These are phyloP conservation scores for Oropetium thomaeum DNA, from an alignment of 176 grass and related monocot species.

Conservation along the genomic window DNA sequence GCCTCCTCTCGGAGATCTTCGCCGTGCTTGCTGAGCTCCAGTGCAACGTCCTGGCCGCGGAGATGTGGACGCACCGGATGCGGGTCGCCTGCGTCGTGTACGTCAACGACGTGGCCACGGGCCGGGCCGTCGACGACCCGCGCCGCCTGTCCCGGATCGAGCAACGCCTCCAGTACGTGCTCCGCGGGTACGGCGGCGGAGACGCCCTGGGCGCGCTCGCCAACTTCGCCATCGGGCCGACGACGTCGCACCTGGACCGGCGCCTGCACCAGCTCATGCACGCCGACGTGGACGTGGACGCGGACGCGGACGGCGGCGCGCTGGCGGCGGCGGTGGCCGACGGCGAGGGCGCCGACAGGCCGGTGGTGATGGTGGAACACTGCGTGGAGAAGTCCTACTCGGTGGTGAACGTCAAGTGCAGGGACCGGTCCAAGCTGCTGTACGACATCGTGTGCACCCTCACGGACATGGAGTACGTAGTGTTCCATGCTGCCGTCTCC, in stretches of 20 bases:
- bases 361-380: constrained; percentile 65
- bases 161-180: constrained; percentile 63
- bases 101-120: constrained; percentile 73
- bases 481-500: constrained; percentile 82
- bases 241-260: constrained; percentile 67
- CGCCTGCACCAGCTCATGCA: constrained; percentile 97
- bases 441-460: constrained; percentile 98
- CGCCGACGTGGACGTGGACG: constrained; percentile 62
- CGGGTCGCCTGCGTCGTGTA: constrained; percentile 73
- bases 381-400: constrained; percentile 95
- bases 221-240: constrained; percentile 59
- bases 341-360: constrained; percentile 10
- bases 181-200: constrained; percentile 45
- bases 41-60: constrained; percentile 88
- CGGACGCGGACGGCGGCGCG: background rate
- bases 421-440: constrained; percentile 78
- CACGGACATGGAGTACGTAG: constrained; percentile 93
- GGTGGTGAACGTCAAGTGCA: constrained; percentile 83
- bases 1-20: constrained; percentile 89
- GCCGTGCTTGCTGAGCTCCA: constrained; percentile 67
- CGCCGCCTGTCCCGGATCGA: constrained; percentile 42
- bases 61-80: constrained; percentile 82
- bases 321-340: background rate
- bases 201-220: constrained; percentile 40
- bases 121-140: constrained; percentile 46